Evolutionary conservation across 371 early-diverging fungal genomes (phyloP), one percentile per base, ranked within the genome.

Genomic region (Circinella umbellata): DNA sequence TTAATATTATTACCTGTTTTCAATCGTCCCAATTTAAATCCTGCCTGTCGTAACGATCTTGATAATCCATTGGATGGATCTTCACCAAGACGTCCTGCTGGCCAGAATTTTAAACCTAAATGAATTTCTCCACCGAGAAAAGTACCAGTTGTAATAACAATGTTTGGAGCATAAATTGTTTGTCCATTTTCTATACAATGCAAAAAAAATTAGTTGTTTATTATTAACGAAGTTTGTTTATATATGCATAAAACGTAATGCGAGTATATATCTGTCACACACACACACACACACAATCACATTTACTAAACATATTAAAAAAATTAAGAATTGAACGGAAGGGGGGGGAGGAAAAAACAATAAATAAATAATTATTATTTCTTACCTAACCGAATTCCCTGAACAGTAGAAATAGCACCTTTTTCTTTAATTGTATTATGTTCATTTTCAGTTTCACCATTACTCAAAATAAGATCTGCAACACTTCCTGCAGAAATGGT

Each of bases 41-140:
- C 95, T 14, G 93, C 92, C 14, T 87, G 75, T 46, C 85, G 85
- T 18, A 95, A 76, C 8, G 94, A 93, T 42, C 90, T 86, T 0
- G 94, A 93, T 35, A 95, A 77, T 0, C 91, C 93, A 46, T 90
- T 80, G 10, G 94, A 90, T 4, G 95, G 91, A 6, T 90, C 86
- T 68, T 95, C 95, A 46, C 85, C 86, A 34, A 91, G 89, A 47
- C 95, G 86, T 10, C 95, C 95, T 13, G 94, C 89, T 3, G 95
- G 94, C 77, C 90, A 94, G 0, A 82, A 79, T 61, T 88, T 88
- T 38, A 91, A 78, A 14, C 95, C 86, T 91, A 93, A 86, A 79
- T 92, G 93, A 67, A 95, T 95, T 66, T 94, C 94, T 54, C 95
- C 95, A 51, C 90, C 87, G 61, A 95, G 81, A 72, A 95, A 95